Base-by-base conservation (phyloP, 2,329 filamentous ascomycete species). In the Lachnellula cervina region DNA sequence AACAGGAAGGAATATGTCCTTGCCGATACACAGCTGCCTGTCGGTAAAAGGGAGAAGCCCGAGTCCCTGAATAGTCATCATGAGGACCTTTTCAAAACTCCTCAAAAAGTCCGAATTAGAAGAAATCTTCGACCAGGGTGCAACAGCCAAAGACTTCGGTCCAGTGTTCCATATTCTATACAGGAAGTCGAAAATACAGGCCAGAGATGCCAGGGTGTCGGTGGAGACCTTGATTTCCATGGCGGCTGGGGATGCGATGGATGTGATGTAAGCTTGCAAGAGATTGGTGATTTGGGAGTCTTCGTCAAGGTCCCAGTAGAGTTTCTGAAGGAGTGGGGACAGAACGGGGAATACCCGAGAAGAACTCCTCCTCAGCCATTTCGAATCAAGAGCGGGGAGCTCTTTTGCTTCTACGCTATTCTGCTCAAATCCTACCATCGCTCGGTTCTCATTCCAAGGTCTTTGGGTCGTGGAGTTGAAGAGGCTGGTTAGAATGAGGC, bases 181-280 rank as follows among this genome's bases (percentile, higher is more conserved):
- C 6, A 96, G 73, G 21, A 91, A 72, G 43, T 83, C 83, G 49
- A 93, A 79, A 21, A 91, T 78, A 43, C 83, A 79, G 21, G 88
- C 86, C 59, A 96, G 80, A 56, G 92, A 93, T 58, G 84, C 81
- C 66, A 89, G 88, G 1, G 91, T 89, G 59, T 97, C 93, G 13
- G 81, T 81, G 0, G 90, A 91, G 6, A 92, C 86, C 65, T 93
- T 96, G 64, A 99, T 87, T 71, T 99, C 94, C 71, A 96, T 96
- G 43, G 79, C 80, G 23, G 86, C 86, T 40, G 88, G 88, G 49
- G 81, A 80, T 2, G 84, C 80, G 25, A 91, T 75, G 1, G 86
- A 81, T 3, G 76, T 73, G 44, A 89, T 76, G 13, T 90, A 74
- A 1, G 80, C 76, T 28, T 74, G 70, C 86, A 86, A 89, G 38